Base-by-base conservation (phyloP, 208 protist species). In the Acanthamoeba quina region DNA sequence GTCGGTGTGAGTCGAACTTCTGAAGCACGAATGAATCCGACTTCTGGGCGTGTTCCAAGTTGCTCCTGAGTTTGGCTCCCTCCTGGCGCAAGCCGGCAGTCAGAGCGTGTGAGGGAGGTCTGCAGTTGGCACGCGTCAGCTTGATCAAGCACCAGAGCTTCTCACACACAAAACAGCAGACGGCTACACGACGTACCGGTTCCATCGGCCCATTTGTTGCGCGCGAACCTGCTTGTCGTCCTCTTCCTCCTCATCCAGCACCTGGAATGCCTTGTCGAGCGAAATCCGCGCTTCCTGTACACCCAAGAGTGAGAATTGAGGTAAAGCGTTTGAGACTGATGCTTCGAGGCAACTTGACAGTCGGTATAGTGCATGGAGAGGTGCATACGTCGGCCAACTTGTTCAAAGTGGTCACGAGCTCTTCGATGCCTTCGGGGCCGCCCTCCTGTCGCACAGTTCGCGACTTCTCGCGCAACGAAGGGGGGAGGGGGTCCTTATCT, bases 211-310 rank as follows among this genome's bases (percentile, higher is more conserved):
- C 47, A n/a, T 44, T 2, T 47, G 29, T 34, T 88, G 19, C 10
- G 31, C 19, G 5, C 80, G 80, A 3, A 88, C 26, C 19, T 64
- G 26, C n/a, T 56, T 88, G 34, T 88, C 80, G 10, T 88, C 80
- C 29, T 56, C 80, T 37, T 88, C 80, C 49, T 88, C 80, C n/a
- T 88, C 49, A 37, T 88, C 80, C 7, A 88, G 52, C 70, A 78
- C 70, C 19, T 41, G 37, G 29, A 78, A 49, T 6, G 70, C 70
- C 5, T 78, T 78, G 70, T 78, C 70, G 17, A 78, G 70, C 15
- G 70, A 49, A 11, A 29, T 13, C 34, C 70, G 70, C 37, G 70
- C 70, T 29, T 78, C 70, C 70, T 74, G 66, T n/a, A 64, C 58
- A 19, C n/a, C 5, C 7, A 29, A 64, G 15, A 64, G 21, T 64